Conservation (phyloP, 2,329 filamentous ascomycete genomes). For the Thielaviopsis punctulata region DNA sequence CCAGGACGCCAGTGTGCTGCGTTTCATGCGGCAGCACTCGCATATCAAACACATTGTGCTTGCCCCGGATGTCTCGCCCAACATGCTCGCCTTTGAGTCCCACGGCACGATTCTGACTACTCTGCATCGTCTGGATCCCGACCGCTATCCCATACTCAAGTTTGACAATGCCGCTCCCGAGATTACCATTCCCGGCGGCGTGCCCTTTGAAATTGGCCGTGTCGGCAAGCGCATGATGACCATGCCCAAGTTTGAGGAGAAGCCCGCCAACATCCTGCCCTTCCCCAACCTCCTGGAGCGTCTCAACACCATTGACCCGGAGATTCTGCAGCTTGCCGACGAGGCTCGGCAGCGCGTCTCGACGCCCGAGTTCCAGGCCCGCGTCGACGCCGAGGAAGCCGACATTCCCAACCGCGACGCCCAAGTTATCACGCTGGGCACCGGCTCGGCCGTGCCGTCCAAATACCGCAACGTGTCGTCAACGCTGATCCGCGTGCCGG, state of each 20-base stretch:
- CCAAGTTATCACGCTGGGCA: constrained; percentile 76
- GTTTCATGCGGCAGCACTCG: constrained; percentile 49
- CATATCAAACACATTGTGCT: constrained; percentile 61
- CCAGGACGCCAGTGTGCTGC: constrained; percentile 41
- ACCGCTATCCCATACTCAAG: constrained; percentile 53
- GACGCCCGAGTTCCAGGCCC: constrained; percentile 28
- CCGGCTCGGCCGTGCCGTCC: constrained; percentile 75
- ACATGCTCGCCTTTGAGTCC: constrained; percentile 55
- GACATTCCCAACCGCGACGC: constrained; percentile 57
- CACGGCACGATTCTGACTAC: constrained; percentile 49
- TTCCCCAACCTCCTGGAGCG: constrained; percentile 31
- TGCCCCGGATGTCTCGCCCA: constrained; percentile 54
- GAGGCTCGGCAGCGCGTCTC: constrained; percentile 26
- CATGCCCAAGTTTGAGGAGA: constrained; percentile 28
- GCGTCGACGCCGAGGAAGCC: constrained; percentile 35
- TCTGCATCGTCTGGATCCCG: constrained; percentile 53
- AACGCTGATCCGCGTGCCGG: constrained; percentile 70
- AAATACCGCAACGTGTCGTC: constrained; percentile 92
- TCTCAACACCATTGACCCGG: constrained; percentile 21
- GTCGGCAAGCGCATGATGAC: constrained; percentile 29
- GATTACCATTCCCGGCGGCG: constrained; percentile 9
- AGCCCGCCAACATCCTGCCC: constrained; percentile 28
- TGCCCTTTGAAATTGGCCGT: constrained; percentile 23
- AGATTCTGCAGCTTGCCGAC: constrained; percentile 36
- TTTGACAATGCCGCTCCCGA: constrained; percentile 37